A percentile compares a stretch with the other conserved stretches of the same genome.
Evolutionary conservation across 1,284 basidiomycete genomes (phyloP).

Genomic region (Microbotryum intermedium): DNA sequence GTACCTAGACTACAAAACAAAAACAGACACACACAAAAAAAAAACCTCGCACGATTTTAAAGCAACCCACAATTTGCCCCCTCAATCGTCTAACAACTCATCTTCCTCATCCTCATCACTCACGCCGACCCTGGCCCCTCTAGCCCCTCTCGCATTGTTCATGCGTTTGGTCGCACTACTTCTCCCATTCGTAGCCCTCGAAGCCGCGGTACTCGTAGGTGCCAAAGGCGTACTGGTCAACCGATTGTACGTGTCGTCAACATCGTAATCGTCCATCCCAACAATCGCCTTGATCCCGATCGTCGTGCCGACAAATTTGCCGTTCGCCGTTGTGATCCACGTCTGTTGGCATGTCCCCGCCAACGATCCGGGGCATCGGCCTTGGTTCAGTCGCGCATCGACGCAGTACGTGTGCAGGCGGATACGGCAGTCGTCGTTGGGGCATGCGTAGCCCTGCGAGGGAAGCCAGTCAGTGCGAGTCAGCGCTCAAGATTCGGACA

Average conservation of each 20-base stretch:
- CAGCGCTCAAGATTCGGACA: slow-evolving; percentile 40
- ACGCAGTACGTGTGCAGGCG: slow-evolving; percentile 48
- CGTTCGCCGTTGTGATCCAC: background rate
- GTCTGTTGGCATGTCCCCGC: slow-evolving; percentile 33
- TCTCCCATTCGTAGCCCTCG: slow-evolving; percentile 11
- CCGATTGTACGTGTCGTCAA: slow-evolving; percentile 34
- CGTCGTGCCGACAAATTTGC: slow-evolving; percentile 14
- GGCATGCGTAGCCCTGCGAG: slow-evolving; percentile 53
- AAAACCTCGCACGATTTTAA: too few relatives aligned
- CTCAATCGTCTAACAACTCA: slow-evolving; percentile 10
- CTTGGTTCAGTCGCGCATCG: background rate
- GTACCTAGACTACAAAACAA: too few relatives aligned
- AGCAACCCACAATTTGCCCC: too few relatives aligned
- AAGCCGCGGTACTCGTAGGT: slow-evolving; percentile 5
- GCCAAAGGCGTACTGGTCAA: slow-evolving; percentile 1
- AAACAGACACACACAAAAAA: too few relatives aligned
- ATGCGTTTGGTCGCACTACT: background rate
- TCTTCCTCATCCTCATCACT: slow-evolving; percentile 20
- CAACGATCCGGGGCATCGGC: slow-evolving; percentile 14
- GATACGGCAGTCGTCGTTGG: slow-evolving; percentile 54
- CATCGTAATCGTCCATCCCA: slow-evolving; percentile 29
- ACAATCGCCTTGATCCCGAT: slow-evolving; percentile 40
- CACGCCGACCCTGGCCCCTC: background rate
- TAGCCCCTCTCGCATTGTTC: slow-evolving; percentile 6
- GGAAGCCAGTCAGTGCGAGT: slow-evolving; percentile 40